A percentile compares a stretch with the other conserved stretches of the same genome.
Evolutionary conservation across 805 yeast species (phyloP).

Genomic region (Pichia scutulata): DNA sequence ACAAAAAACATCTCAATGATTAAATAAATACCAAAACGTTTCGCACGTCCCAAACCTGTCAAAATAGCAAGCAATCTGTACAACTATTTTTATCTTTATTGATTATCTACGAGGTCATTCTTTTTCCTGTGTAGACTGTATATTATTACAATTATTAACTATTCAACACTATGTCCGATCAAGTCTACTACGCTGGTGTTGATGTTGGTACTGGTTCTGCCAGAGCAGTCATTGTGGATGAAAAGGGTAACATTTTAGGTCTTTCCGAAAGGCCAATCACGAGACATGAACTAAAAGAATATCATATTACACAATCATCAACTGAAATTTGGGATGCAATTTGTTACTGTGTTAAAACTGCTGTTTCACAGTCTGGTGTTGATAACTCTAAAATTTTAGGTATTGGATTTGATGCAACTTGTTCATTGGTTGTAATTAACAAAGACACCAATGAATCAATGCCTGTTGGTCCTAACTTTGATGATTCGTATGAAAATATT

Average conservation of each 20-base stretch:
- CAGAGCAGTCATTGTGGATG: conserved; percentile 85
- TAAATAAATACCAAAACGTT: too few relatives aligned
- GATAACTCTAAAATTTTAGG: conserved; percentile 67
- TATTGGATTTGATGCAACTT: conserved; percentile 95
- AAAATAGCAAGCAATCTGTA: not conserved
- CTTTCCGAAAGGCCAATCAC: conserved; percentile 73
- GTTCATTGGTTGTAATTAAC: conserved; percentile 79
- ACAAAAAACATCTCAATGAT: too few relatives aligned
- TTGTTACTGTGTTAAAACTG: conserved; percentile 71
- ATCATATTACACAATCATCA: conserved; percentile 77
- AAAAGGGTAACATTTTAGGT: conserved; percentile 71
- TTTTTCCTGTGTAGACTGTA: not conserved
- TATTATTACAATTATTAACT: not conserved
- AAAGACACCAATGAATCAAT: conserved; percentile 61
- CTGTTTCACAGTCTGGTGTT: conserved; percentile 67
- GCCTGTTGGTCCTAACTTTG: conserved; percentile 88
- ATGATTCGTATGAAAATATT: conserved; percentile 66
- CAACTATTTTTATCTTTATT: not conserved
- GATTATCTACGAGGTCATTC: not conserved
- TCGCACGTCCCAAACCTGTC: not conserved
- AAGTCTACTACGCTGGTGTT: conserved; percentile 31
- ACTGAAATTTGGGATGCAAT: conserved; percentile 88
- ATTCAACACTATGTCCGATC: not conserved
- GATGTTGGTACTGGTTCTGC: conserved; percentile 94
- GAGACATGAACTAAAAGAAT: conserved; percentile 66